Evolutionary conservation across 495 filamentous ascomycete species (phyloP).

Genomic region (Articulospora tetracladia): DNA sequence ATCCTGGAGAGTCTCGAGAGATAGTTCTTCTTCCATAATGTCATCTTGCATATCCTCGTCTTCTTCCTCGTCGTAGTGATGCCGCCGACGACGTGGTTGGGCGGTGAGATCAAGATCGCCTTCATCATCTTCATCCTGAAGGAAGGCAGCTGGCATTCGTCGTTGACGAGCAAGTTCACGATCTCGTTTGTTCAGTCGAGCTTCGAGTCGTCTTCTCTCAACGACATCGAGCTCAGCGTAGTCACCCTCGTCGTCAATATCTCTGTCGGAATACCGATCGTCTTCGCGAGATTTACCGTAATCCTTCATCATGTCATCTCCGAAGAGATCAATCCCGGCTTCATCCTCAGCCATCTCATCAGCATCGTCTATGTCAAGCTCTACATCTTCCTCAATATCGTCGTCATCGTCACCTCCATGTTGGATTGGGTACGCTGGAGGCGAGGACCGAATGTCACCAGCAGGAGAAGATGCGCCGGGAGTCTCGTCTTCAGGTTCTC

Average conservation of each 20-base stretch:
- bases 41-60: slow-evolving; percentile 90
- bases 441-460: slow-evolving; percentile 41
- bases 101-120: slow-evolving; percentile 75
- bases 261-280: slow-evolving; percentile 63
- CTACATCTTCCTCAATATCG: slow-evolving; percentile 67
- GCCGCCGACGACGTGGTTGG: slow-evolving; percentile 73
- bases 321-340: slow-evolving; percentile 89
- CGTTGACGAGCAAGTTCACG: slow-evolving; percentile 70
- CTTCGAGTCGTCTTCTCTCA: slow-evolving; percentile 73
- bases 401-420: slow-evolving; percentile 62
- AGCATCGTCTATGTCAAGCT: slow-evolving; percentile 83
- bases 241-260: slow-evolving; percentile 78
- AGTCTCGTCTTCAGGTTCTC: slow-evolving; percentile 71
- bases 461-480: slow-evolving; percentile 72
- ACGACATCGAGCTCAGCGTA: slow-evolving; percentile 70
- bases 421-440: slow-evolving; percentile 48
- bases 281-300: slow-evolving; percentile 58
- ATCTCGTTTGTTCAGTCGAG: slow-evolving; percentile 78
- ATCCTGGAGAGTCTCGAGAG: slow-evolving; percentile 86
- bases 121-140: slow-evolving; percentile 87
- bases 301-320: slow-evolving; percentile 83
- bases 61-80: slow-evolving; percentile 88
- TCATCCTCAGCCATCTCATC: slow-evolving; percentile 97
- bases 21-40: slow-evolving; percentile 91
- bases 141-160: slow-evolving; percentile 76